These are phyloP conservation scores for Cenchrus fungigraminus DNA, from an alignment of 176 grass and related monocot species.

Conservation along the genomic window DNA sequence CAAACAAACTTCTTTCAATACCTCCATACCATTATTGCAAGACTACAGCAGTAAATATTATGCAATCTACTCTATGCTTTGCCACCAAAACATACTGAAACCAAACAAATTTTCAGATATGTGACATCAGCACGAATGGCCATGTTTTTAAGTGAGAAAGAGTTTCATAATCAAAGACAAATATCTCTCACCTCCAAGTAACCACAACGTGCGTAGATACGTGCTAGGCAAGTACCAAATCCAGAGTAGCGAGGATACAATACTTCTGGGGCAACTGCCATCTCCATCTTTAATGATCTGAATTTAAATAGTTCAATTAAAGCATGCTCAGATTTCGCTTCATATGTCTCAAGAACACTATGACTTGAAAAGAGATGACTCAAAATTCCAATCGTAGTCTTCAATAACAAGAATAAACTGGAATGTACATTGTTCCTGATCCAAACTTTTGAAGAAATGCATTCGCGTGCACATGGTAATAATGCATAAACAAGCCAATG, in stretches of 20 bases:
- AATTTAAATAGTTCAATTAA: conserved; percentile 16
- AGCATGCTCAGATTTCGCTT: neutral
- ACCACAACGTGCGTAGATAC: conserved; percentile 51
- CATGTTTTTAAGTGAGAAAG: conserved; percentile 1
- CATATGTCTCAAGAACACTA: neutral
- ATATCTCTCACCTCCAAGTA: conserved; percentile 74
- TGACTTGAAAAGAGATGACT: neutral
- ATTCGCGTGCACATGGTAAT: neutral
- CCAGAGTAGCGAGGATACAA: neutral
- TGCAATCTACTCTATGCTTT: neutral
- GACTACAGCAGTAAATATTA: neutral
- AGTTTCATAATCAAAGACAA: neutral
- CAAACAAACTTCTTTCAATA: conserved; percentile 24
- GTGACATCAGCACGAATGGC: neutral
- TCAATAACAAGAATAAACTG: conserved; percentile 5
- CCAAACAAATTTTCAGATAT: conserved; percentile 2
- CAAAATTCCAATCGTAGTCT: neutral
- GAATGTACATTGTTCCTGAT: neutral
- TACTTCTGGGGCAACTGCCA: conserved; percentile 12
- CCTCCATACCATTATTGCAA: conserved; percentile 4
- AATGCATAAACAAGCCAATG: neutral
- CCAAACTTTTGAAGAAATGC: neutral
- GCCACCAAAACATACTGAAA: neutral
- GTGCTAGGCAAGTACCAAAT: conserved; percentile 37
- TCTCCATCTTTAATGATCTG: conserved; percentile 57